Base-by-base conservation (phyloP, 441 rosid species). In the Gossypium davidsonii region DNA sequence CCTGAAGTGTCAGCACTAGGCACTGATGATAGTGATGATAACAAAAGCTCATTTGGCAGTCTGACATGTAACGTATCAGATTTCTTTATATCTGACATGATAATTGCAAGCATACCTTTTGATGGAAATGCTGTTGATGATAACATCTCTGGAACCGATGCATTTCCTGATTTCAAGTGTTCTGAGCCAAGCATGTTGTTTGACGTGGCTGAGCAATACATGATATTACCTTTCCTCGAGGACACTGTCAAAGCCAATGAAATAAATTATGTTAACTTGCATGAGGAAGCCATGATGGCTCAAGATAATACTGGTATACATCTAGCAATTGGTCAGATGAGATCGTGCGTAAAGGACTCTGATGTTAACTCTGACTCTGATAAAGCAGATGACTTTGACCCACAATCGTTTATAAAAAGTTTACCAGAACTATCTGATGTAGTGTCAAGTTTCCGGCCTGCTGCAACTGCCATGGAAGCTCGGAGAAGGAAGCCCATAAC, bases 371-470 rank as follows among this genome's bases (percentile, higher is more conserved):
- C 81, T 77, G 89, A 86, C 68, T 58, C 81, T 51, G 91, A 86
- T 61, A 90, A 79, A 77, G 80, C 80, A 17, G 95, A 90, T 67
- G 85, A 87, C 28, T 89, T 94, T 76, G 98, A 94, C 65, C 96
- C 97, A 52, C 96, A 89, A 74, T 83, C 84, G 10, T 91, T 90
- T 57, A 86, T 91, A 28, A 91, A 81, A 82, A 91, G 82, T 80
- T 79, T 90, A 79, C 96, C 96, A 20, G 98, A 94, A 83, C 81
- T 94, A 73, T 89, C 96, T 6, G 96, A 94, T 68, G 89, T 85
- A 73, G 92, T 86, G 52, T 79, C 96, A 48, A 88, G 78, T 77
- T 86, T 82, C 83, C 84, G 62, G 71, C 89, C 91, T 26, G 67
- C 62, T 53, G 26, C 71, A 63, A 68, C 37, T 10, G 76, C 84